Evolutionary conservation across 164 flowering plant species (phyloP).

Genomic region (Warburgia ugandensis): DNA sequence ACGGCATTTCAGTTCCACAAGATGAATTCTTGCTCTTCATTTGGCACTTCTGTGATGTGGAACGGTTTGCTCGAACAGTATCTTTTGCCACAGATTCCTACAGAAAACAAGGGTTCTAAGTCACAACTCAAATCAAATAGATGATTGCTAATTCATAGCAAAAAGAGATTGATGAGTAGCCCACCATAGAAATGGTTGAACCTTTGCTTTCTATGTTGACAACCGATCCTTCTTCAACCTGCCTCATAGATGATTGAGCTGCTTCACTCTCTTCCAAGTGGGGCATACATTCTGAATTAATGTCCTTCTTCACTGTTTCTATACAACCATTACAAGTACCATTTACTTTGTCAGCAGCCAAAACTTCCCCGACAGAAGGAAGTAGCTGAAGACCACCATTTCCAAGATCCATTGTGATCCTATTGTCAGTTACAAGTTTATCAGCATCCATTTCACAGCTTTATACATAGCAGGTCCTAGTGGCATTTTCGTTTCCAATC

Average conservation of each 20-base stretch:
- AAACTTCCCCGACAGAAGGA: slow-evolving; percentile 17
- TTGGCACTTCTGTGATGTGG: slow-evolving; percentile 26
- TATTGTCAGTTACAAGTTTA: slow-evolving; percentile 13
- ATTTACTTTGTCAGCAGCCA: slow-evolving; percentile 15
- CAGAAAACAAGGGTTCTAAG: slow-evolving; percentile 1
- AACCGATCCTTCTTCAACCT: slow-evolving; percentile 17
- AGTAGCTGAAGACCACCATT: slow-evolving; percentile 32
- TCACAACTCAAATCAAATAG: not conserved
- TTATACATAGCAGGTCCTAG: not conserved
- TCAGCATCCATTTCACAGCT: slow-evolving; percentile 36
- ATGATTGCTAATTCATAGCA: not conserved
- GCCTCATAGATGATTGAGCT: slow-evolving; percentile 12
- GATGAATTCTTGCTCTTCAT: slow-evolving; percentile 25
- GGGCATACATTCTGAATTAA: slow-evolving; percentile 11
- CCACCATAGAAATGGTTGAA: slow-evolving; percentile 27
- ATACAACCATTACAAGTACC: slow-evolving; percentile 10
- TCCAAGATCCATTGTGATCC: slow-evolving; percentile 22
- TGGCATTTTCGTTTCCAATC: not conserved
- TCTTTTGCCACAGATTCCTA: slow-evolving; percentile 38
- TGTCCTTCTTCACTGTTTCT: slow-evolving; percentile 19
- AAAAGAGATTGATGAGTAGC: not conserved
- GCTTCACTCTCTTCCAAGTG: slow-evolving; percentile 20
- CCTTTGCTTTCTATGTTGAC: slow-evolving; percentile 22
- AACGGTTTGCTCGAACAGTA: slow-evolving; percentile 13
- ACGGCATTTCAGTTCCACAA: slow-evolving; percentile 29